phyloP scores from a whole-genome alignment of 2,329 filamentous ascomycete species.

The Ophiostoma sp. region DNA sequence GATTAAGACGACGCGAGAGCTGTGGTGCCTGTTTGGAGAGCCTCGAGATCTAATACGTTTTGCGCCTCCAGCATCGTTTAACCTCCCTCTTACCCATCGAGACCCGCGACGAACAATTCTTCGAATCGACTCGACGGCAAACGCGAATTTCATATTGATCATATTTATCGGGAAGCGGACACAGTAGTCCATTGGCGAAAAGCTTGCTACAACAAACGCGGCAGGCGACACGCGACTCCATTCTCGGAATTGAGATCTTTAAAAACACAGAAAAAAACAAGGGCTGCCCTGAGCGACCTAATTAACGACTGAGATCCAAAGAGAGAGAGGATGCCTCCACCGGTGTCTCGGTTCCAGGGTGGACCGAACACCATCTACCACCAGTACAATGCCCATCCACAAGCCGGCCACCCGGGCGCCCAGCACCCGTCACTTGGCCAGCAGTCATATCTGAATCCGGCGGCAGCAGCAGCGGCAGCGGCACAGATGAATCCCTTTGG shows the following conservation, averaged over 20 bases:
- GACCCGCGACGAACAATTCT: neutral
- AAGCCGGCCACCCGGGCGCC: constrained; percentile 46
- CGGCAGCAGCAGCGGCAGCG: constrained; percentile 25
- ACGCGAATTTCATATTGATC: neutral
- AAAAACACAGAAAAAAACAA: neutral
- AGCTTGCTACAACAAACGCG: neutral
- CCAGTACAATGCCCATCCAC: constrained; percentile 57
- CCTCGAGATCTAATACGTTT: neutral
- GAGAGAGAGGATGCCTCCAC: constrained; percentile 41
- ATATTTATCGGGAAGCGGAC: neutral
- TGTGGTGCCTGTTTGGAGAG: neutral
- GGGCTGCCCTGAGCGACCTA: neutral
- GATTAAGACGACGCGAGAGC: neutral
- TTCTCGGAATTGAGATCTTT: neutral
- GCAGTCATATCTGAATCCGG: constrained; percentile 67
- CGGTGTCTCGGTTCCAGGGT: constrained; percentile 48
- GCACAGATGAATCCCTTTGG: constrained; percentile 67
- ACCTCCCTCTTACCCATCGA: neutral
- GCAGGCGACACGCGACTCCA: neutral
- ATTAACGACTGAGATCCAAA: neutral
- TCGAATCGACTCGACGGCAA: neutral
- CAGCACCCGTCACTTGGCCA: constrained; percentile 61
- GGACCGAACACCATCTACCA: constrained; percentile 51
- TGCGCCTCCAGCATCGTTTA: constrained; percentile 3
- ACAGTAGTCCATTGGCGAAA: neutral